Evolutionary conservation across 768 basidiomycete genomes (phyloP).

Genomic region (Coprinopsis marcescibilis): DNA sequence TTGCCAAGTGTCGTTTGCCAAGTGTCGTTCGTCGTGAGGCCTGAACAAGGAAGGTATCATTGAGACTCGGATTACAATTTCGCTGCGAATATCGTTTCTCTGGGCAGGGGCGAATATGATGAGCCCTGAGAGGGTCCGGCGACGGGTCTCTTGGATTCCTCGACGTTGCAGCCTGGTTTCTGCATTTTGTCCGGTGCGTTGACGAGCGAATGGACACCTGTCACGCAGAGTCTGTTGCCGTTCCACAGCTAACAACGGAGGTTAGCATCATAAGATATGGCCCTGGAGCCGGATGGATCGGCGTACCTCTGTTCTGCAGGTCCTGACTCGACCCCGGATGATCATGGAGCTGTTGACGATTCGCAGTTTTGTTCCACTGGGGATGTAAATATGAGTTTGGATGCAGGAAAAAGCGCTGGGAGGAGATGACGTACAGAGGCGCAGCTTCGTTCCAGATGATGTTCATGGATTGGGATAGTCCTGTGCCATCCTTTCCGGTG

Average conservation of each 20-base stretch:
- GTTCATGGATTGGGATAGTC: constrained; percentile 47
- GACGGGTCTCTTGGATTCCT: background rate
- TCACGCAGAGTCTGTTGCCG: constrained; percentile 35
- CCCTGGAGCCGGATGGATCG: too few relatives aligned
- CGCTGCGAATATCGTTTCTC: background rate
- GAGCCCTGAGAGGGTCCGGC: background rate
- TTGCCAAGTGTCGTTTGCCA: too few relatives aligned
- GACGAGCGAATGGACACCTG: constrained; percentile 38
- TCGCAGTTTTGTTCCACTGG: constrained; percentile 36
- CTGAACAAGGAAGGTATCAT: too few relatives aligned
- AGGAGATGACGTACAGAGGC: constrained; percentile 1
- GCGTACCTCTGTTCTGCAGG: constrained; percentile 40
- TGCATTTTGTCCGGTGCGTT: constrained; percentile 16
- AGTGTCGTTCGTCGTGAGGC: too few relatives aligned
- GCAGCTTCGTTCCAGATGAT: constrained; percentile 42
- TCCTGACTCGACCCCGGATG: constrained; percentile 35
- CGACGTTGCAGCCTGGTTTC: background rate
- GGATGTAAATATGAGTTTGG: background rate
- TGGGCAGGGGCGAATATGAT: background rate
- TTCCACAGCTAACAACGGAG: too few relatives aligned
- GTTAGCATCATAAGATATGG: too few relatives aligned
- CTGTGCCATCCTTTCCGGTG: constrained; percentile 35
- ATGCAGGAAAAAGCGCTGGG: background rate
- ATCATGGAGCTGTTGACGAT: constrained; percentile 38
- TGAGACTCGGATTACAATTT: background rate